Conservation (phyloP, 805 yeast genomes). For the Saccharomycopsis capsularis region DNA sequence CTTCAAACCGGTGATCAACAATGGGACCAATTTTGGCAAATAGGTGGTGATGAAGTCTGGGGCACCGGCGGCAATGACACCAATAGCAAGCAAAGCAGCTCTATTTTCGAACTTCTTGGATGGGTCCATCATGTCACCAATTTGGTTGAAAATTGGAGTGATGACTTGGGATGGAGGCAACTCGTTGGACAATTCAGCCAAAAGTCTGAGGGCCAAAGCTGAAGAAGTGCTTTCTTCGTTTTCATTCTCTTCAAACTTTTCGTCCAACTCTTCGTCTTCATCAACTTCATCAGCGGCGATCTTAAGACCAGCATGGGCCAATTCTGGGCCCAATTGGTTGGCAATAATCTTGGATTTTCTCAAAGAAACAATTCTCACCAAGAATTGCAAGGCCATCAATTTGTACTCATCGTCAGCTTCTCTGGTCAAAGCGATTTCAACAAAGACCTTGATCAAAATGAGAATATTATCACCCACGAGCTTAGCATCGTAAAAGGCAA, state of each 20-base stretch:
- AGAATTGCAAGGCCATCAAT: slow-evolving; percentile 74
- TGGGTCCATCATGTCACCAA: slow-evolving; percentile 52
- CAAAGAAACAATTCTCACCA: slow-evolving; percentile 69
- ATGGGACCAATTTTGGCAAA: slow-evolving; percentile 63
- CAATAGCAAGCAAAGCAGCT: slow-evolving; percentile 76
- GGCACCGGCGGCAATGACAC: slow-evolving; percentile 84
- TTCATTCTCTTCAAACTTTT: slow-evolving; percentile 85
- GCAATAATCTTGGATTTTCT: slow-evolving; percentile 75
- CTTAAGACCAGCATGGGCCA: slow-evolving; percentile 65
- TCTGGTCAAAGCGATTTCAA: slow-evolving; percentile 55
- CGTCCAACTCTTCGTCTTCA: slow-evolving; percentile 63
- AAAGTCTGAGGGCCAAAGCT: slow-evolving; percentile 68
- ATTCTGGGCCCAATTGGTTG: slow-evolving; percentile 76
- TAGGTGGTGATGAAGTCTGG: slow-evolving; percentile 85
- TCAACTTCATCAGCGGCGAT: slow-evolving; percentile 81
- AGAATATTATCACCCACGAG: slow-evolving; percentile 70
- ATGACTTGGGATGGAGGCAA: slow-evolving; percentile 92
- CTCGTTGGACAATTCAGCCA: slow-evolving; percentile 71
- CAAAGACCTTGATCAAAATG: slow-evolving; percentile 62
- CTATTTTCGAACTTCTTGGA: slow-evolving; percentile 73
- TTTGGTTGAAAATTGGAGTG: slow-evolving; percentile 62
- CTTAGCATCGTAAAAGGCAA: slow-evolving; percentile 68
- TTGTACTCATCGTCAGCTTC: slow-evolving; percentile 74
- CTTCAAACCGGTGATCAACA: slow-evolving; percentile 67
- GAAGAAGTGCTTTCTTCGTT: slow-evolving; percentile 84